phyloP scores from a whole-genome alignment of 2,329 filamentous ascomycete genomes.

The Teratosphaeria epicoccoides region DNA sequence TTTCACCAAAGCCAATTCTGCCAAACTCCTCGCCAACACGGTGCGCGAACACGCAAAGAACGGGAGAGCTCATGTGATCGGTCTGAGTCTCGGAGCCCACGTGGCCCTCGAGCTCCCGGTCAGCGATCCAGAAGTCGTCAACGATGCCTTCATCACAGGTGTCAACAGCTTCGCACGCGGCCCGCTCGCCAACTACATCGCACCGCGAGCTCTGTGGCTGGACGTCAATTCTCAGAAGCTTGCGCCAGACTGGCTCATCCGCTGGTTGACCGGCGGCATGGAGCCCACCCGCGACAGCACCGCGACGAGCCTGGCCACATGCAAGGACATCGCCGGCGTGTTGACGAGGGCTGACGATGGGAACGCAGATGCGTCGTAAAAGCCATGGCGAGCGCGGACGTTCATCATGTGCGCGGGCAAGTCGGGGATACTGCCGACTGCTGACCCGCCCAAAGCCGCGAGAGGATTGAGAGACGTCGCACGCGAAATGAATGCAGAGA shows the following conservation, averaged over 20 bases:
- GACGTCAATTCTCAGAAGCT: constrained; percentile 9
- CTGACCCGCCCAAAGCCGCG: constrained; percentile 14
- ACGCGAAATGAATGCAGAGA: constrained; percentile 8
- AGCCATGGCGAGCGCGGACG: constrained; percentile 12
- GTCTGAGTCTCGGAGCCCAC: constrained; percentile 18
- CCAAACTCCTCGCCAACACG: constrained; percentile 12
- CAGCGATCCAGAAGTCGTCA: constrained; percentile 12
- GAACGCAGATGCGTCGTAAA: constrained; percentile 9
- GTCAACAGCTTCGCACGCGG: constrained; percentile 7
- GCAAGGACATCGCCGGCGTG: constrained; percentile 9
- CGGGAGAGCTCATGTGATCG: constrained; percentile 16
- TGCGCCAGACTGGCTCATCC: constrained; percentile 9
- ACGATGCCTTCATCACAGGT: constrained; percentile 14
- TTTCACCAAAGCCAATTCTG: constrained; percentile 12
- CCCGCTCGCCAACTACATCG: constrained; percentile 1
- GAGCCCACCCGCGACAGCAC: constrained; percentile 4
- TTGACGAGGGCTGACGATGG: constrained; percentile 2
- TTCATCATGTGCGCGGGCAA: constrained; percentile 20
- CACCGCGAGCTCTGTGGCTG: constrained; percentile 12
- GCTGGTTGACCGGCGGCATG: constrained; percentile 17
- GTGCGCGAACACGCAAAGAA: constrained; percentile 12
- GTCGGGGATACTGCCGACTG: constrained; percentile 14
- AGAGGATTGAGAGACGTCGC: constrained; percentile 12
- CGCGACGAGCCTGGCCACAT: constrained; percentile 6
- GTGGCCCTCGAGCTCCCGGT: constrained; percentile 15